Percentiles rank a stretch among this genome's conserved stretches.
Evolutionary conservation across 495 filamentous ascomycete species (phyloP).

Genomic region (Pyrenula massariospora): DNA sequence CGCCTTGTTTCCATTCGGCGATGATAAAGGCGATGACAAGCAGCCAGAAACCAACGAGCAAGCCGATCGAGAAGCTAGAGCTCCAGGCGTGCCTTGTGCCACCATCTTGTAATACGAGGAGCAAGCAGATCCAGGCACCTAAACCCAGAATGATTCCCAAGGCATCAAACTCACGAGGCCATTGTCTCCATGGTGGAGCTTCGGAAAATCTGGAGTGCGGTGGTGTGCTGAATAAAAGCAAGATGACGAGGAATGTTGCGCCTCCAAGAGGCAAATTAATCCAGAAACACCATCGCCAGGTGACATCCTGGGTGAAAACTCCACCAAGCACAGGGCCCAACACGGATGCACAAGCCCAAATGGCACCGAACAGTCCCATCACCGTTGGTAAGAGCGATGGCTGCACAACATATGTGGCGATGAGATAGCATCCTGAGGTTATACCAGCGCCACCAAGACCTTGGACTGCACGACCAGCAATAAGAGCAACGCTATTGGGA

Average conservation of each 20-base stretch:
- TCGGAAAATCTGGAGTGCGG: conserved; percentile 8
- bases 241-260: conserved; percentile 37
- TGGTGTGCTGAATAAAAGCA: conserved; percentile 34
- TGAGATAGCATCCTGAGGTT: conserved; percentile 12
- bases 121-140: conserved; percentile 22
- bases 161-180: conserved; percentile 18
- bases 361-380: not conserved
- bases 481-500: conserved; percentile 31
- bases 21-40: conserved; percentile 18
- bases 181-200: conserved; percentile 15
- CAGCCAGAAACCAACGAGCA: conserved; percentile 22
- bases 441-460: conserved; percentile 21
- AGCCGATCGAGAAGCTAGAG: conserved; percentile 17
- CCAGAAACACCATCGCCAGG: conserved; percentile 70
- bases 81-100: conserved; percentile 24
- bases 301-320: conserved; percentile 40
- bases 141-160: conserved; percentile 23
- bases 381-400: conserved; percentile 4
- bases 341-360: conserved; percentile 52
- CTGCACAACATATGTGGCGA: conserved; percentile 13
- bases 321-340: conserved; percentile 55
- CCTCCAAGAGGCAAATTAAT: conserved; percentile 51
- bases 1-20: conserved; percentile 12
- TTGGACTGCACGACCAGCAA: conserved; percentile 30
- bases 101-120: conserved; percentile 31